Conservation (phyloP, 345 rosid species). For the Raphanus raphanistrum region DNA sequence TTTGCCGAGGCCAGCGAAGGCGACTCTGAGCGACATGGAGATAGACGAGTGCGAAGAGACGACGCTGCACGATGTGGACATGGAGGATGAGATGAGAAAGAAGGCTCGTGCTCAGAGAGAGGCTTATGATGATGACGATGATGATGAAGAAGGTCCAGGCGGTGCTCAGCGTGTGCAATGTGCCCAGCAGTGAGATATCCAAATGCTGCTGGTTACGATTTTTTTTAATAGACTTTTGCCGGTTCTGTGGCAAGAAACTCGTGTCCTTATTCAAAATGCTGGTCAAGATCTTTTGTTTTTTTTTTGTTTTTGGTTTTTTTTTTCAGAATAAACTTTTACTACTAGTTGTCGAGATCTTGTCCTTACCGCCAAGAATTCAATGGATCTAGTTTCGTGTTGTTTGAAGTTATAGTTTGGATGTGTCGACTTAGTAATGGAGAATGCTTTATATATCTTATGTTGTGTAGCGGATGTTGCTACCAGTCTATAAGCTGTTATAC, state of each 20-base stretch:
- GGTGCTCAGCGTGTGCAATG: slow-evolving; percentile 72
- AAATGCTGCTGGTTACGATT: neutral
- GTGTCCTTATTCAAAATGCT: neutral
- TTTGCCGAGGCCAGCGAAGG: slow-evolving; percentile 48
- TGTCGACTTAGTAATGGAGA: neutral
- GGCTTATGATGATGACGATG: slow-evolving; percentile 46
- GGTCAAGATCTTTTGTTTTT: neutral
- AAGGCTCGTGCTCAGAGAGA: slow-evolving; percentile 50
- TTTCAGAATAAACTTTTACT: neutral
- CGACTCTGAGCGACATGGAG: slow-evolving; percentile 72
- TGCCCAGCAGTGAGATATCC: slow-evolving; percentile 63
- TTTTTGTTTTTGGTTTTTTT: neutral
- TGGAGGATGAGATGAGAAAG: slow-evolving; percentile 78
- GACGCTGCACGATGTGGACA: slow-evolving; percentile 78
- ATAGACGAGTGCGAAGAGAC: slow-evolving; percentile 91
- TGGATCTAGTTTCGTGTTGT: neutral
- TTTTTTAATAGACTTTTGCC: neutral
- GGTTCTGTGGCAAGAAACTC: neutral
- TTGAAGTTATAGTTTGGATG: neutral
- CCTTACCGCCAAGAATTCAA: neutral
- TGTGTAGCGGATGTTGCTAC: too few relatives aligned
- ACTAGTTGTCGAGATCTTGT: slow-evolving; percentile 16
- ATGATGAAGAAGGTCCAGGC: slow-evolving; percentile 46
- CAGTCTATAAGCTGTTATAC: too few relatives aligned
- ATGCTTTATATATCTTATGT: neutral